Evolutionary conservation across 2,329 filamentous ascomycete genomes (phyloP), one percentile per base, ranked within the genome.

Genomic region (Fusarium domesticum): DNA sequence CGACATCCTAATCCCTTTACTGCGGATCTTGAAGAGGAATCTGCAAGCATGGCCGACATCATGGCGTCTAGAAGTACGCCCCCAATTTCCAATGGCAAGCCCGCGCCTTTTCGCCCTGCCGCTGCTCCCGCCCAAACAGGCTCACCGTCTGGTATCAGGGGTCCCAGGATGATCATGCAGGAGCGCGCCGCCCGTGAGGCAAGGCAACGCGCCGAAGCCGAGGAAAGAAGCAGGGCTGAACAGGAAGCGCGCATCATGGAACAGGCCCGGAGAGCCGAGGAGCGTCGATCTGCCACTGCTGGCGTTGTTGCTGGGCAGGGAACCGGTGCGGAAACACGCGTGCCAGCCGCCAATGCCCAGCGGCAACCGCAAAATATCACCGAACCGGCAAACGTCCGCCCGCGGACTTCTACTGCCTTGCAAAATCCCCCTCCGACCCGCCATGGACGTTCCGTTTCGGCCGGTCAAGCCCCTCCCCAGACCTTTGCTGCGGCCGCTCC

Each of bases 101-200:
- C 71, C 45, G 48, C 70, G 28, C 58, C 73, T 11, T 66, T 60
- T 20, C 71, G 75, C 37, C 71, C 73, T 20, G 69, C 72, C 2
- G 70, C 72, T n/a, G 68, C 72, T 3, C 73, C 78, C 25, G 68
- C 69, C 16, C 75, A 76, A 42, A 74, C 74, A 18, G 73, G 75
- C 54, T 81, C 78, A 12, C 78, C 78, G 8, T 75, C 76, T 47
- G 83, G 86, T 18, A 87, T 96, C 48, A 81, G 85, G 56, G 91
- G 90, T 28, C 92, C 92, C 14, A 83, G 87, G 53, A 87, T 92
- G 70, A 92, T 97, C 60, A 95, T 96, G 91, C 83, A 88, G 67
- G 84, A 91, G 64, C 84, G 91, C 44, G 78, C 80, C 43, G 87
- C 87, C 53, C 80, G 91, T 50, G 89, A 95, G 66, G 82, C 85